Conservation (phyloP, 208 protist genomes). For the Wallacemonas sp. region DNA sequence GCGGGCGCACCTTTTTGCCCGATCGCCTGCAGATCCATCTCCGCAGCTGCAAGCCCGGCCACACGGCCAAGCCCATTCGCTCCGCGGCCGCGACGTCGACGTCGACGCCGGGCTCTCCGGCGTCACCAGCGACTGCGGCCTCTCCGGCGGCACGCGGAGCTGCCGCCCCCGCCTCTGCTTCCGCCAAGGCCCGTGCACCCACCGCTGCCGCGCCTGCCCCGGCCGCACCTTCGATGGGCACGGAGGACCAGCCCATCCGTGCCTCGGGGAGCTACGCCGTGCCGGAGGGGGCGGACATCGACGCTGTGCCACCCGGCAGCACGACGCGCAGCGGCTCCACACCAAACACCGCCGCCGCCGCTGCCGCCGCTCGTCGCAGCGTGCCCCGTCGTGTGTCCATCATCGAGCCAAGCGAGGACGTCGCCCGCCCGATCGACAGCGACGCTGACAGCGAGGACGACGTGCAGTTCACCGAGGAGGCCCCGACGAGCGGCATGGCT, state of each 20-base stretch:
- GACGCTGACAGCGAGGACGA: conserved; percentile 17
- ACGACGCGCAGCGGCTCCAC: background rate
- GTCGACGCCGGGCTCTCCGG: background rate
- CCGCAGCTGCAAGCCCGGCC: conserved; percentile 80
- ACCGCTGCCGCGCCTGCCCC: background rate
- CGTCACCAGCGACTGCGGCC: background rate
- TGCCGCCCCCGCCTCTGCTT: background rate
- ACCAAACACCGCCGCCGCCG: background rate
- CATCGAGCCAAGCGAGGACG: background rate
- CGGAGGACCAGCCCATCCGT: conserved; percentile 22
- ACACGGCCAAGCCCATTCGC: conserved; percentile 41
- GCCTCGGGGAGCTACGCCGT: conserved; percentile 21
- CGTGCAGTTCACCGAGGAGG: conserved; percentile 16
- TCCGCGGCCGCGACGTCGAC: background rate
- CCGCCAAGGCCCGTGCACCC: background rate
- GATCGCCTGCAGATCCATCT: conserved; percentile 89
- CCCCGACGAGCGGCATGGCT: background rate
- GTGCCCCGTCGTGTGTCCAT: background rate
- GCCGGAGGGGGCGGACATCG: conserved; percentile 17
- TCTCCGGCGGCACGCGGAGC: background rate
- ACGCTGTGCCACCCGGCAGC: conserved; percentile 15
- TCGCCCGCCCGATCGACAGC: background rate
- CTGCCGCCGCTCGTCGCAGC: background rate
- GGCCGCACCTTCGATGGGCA: background rate
- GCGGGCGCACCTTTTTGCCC: conserved; percentile 90